These are phyloP conservation scores for Podaxis sp. DNA, from an alignment of 768 basidiomycete genomes.

Conservation along the genomic window DNA sequence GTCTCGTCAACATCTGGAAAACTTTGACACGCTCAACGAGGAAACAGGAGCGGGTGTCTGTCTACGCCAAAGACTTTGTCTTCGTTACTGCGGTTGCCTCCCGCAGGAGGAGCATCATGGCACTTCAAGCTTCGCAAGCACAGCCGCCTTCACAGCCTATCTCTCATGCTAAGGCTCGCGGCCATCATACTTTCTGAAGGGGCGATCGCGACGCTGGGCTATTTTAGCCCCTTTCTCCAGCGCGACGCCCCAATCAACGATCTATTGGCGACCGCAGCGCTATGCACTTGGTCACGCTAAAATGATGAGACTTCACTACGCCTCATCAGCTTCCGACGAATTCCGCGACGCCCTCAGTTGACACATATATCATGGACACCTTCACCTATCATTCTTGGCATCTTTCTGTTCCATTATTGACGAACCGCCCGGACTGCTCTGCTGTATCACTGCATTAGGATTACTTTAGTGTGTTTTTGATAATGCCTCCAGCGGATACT, in stretches of 20 bases:
- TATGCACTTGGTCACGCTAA: not conserved
- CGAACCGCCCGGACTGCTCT: not conserved
- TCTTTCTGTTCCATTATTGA: not conserved
- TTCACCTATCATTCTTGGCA: conserved; percentile 1
- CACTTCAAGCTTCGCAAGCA: not conserved
- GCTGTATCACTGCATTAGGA: not conserved
- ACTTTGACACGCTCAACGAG: conserved; percentile 53
- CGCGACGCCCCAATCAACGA: not conserved
- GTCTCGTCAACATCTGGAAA: conserved; percentile 63
- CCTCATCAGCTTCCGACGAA: not conserved
- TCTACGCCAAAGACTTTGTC: conserved; percentile 61
- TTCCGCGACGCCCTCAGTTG: not conserved
- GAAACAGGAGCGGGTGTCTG: conserved; percentile 50
- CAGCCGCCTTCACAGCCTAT: not conserved
- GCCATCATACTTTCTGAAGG: not conserved
- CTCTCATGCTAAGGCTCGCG: not conserved
- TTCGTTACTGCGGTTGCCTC: conserved; percentile 45
- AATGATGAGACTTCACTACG: not conserved
- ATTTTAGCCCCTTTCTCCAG: not conserved
- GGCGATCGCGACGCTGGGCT: not conserved
- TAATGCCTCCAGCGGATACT: not conserved
- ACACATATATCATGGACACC: not conserved
- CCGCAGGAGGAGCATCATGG: conserved; percentile 50
- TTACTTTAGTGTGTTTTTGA: not conserved
- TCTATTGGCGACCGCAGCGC: not conserved